Evolutionary conservation across 306 rosid species (phyloP), one percentile per base, ranked within the genome.

Genomic region (Castanea mollissima): DNA sequence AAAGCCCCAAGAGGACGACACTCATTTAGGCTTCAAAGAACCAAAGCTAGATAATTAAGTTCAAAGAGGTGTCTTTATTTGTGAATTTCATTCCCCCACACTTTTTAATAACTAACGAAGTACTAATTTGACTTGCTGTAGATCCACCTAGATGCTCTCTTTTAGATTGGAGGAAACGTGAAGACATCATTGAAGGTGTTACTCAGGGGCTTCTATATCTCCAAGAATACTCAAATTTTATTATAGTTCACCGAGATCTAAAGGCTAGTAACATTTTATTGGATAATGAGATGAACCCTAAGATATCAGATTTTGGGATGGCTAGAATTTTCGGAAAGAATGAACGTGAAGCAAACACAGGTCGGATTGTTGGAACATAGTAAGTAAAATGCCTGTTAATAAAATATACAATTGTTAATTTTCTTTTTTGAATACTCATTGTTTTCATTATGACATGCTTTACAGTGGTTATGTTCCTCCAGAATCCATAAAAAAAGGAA

Each of bases 131-230:
- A 52, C 82, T 69, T 62, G 29, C 16, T 83, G 76, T 78, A 92
- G 97, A 87, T 86, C 84, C 79, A 55, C 59, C 54, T 46, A 77
- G 75, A 85, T 44, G 82, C 70, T 6, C 16, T 64, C 41, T 75
- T 19, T 71, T 92, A 67, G 85, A n/a, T 49, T 92, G 93, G 92
- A 32, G 5, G 55, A 85, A 74, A 60, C 84, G 87, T 56, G 88
- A 86, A 27, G 87, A 87, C 41, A 85, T 90, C 57, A 90, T 92
- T 35, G 90, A 88, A 78, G 95, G 93, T 21, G 64, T 92, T 62
- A 88, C 78, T 73, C 95, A 90, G 75, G 95, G 97, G 32, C 93
- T 92, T 84, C 81, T 90, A 21, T 92, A 92, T 81, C 95, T 90
- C 69, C 93, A 90, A 74, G 93, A 92, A 70, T 86, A 90, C 79